Percentiles rank a stretch among this genome's conserved stretches.
These are phyloP conservation scores for Ascochyta fabae DNA, from an alignment of 2,329 filamentous ascomycete species.

Conservation along the genomic window DNA sequence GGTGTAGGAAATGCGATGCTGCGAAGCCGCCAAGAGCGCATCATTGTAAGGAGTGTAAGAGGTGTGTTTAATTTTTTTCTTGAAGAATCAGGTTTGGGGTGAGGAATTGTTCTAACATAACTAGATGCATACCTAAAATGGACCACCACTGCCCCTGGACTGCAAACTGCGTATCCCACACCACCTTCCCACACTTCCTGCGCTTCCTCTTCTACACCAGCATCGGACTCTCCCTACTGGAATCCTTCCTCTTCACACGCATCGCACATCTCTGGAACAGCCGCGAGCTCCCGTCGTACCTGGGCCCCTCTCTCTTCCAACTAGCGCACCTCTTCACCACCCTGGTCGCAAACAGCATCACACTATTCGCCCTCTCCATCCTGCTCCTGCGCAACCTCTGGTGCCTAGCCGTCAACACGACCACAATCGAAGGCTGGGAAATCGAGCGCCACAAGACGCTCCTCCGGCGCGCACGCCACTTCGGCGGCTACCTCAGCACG, in stretches of 20 bases:
- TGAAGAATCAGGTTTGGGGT: not conserved
- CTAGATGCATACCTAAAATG: constrained; percentile 77
- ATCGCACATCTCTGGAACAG: constrained; percentile 66
- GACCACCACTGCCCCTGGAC: constrained; percentile 91
- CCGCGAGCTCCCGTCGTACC: constrained; percentile 71
- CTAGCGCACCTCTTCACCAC: constrained; percentile 69
- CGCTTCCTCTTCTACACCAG: constrained; percentile 78
- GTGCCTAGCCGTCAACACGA: constrained; percentile 71
- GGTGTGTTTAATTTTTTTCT: constrained; percentile 45
- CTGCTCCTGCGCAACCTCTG: constrained; percentile 66
- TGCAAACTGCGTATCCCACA: constrained; percentile 80
- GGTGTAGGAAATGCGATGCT: constrained; percentile 78
- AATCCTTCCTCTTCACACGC: constrained; percentile 66
- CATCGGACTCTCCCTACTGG: constrained; percentile 66
- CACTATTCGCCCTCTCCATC: constrained; percentile 67
- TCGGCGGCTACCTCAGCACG: constrained; percentile 63
- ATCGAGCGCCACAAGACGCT: constrained; percentile 57
- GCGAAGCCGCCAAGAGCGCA: constrained; percentile 80
- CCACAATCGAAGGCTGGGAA: constrained; percentile 82
- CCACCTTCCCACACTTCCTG: constrained; percentile 81
- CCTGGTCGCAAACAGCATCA: constrained; percentile 63
- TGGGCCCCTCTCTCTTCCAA: constrained; percentile 68
- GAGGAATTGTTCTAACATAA: not conserved
- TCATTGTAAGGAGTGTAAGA: constrained; percentile 78
- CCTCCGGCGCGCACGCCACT: constrained; percentile 52